Base-by-base conservation (phyloP, 1,139 yeast genomes). In the Candida glucosophila region DNA sequence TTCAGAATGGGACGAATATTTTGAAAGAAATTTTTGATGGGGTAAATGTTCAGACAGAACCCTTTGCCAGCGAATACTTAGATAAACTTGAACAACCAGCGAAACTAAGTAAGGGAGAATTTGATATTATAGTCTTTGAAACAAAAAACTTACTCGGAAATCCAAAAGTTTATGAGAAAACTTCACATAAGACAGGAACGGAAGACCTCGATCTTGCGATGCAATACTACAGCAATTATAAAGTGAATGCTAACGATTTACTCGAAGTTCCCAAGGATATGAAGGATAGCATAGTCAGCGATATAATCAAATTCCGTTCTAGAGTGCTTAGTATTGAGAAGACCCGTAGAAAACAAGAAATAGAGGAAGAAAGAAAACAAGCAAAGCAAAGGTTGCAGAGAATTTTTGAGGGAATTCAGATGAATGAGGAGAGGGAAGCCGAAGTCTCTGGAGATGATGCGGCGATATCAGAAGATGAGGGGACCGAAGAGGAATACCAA, bases 281-380 rank as follows among this genome's bases (percentile, higher is more conserved):
- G 54, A 52, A 73, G 24, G 77, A 73, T n/a, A 61, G 58, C 18
- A 67, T 78, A 18, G 67, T 67, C 22, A 64, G 65, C 31, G 79
- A 75, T 34, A 71, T 79, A 29, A 58, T 75, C 26, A 70, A 67
- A 35, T 79, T 79, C 43, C 54, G 90, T 39, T 61, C 79, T 7
- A 67, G 66, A 27, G 81, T 77, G 17, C 47, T 77, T 28, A 65
- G 64, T 19, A 54, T 72, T 17, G 88, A 79, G 36, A 63, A 65
- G 33, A 67, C 66, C 24, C 72, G 72, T 28, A 58, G 78, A 22
- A 66, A 63, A 27, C 58, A 59, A 30, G 77, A 74, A 37, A 47
- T 62, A 8, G 55, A 65, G 22, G 58, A 53, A 18, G 88, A 77
- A 38, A 56, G 74, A 28, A 55, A 52, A 23, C 64, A 68, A 29